Conservation (phyloP, 1,139 yeast genomes). For the Candida neerlandica region DNA sequence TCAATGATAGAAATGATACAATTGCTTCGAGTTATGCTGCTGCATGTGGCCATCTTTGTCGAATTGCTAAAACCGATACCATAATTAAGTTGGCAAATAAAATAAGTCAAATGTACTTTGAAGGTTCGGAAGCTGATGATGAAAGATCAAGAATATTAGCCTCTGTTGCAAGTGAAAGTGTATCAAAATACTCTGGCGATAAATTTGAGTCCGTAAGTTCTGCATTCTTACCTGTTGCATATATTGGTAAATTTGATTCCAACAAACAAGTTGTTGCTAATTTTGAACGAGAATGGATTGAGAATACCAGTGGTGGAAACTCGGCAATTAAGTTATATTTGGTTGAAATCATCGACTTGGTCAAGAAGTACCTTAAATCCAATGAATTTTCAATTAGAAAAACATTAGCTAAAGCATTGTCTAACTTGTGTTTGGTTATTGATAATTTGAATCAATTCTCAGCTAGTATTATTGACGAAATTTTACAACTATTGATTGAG, state of each 20-base stretch:
- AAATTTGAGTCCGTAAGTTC: slow-evolving; percentile 64
- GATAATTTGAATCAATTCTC: slow-evolving; percentile 37
- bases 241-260: slow-evolving; percentile 73
- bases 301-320: slow-evolving; percentile 71
- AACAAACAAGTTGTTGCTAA: slow-evolving; percentile 45
- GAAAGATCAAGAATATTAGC: slow-evolving; percentile 54
- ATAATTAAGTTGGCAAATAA: slow-evolving; percentile 56
- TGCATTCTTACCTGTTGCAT: slow-evolving; percentile 76
- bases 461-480: slow-evolving; percentile 25
- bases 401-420: slow-evolving; percentile 71
- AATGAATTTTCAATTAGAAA: slow-evolving; percentile 68
- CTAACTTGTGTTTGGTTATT: slow-evolving; percentile 54
- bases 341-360: slow-evolving; percentile 64
- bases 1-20: slow-evolving; percentile 71
- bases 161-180: slow-evolving; percentile 65
- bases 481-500: slow-evolving; percentile 59
- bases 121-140: slow-evolving; percentile 51
- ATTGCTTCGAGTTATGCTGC: slow-evolving; percentile 77
- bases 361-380: slow-evolving; percentile 54
- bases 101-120: slow-evolving; percentile 63
- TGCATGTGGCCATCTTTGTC: slow-evolving; percentile 78
- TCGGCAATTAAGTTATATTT: slow-evolving; percentile 73
- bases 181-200: slow-evolving; percentile 72
- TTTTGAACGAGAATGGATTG: slow-evolving; percentile 77
- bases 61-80: slow-evolving; percentile 58